Percentiles rank a stretch among this genome's conserved stretches.
Conservation (phyloP, 2,329 filamentous ascomycete genomes). For the Lizonia empirigonia region DNA sequence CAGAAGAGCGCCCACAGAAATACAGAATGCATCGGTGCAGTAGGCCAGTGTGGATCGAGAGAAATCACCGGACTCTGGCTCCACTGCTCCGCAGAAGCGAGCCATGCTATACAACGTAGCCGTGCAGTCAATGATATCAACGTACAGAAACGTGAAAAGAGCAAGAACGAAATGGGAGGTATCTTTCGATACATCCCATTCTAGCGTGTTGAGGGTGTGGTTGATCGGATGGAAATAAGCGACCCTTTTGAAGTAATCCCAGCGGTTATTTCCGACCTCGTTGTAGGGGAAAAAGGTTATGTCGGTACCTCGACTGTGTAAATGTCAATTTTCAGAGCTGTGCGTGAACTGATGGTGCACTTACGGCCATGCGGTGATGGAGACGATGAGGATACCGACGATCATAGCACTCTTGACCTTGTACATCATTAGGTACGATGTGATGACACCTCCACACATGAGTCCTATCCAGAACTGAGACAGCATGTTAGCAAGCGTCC, state of each 20-base stretch:
- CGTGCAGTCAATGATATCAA: slow-evolving; percentile 87
- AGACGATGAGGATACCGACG: slow-evolving; percentile 78
- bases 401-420: slow-evolving; percentile 87
- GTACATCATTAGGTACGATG: slow-evolving; percentile 80
- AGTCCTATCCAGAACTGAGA: slow-evolving; percentile 79
- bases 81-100: slow-evolving; percentile 78
- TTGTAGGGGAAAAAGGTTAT: slow-evolving; percentile 83
- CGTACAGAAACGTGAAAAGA: slow-evolving; percentile 87
- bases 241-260: slow-evolving; percentile 86
- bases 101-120: slow-evolving; percentile 91
- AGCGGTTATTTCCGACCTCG: slow-evolving; percentile 67
- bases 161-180: slow-evolving; percentile 79
- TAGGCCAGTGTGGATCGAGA: slow-evolving; percentile 85
- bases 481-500: slow-evolving; percentile 10
- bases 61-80: slow-evolving; percentile 82
- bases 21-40: slow-evolving; percentile 79
- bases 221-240: slow-evolving; percentile 79
- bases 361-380: slow-evolving; percentile 83
- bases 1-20: slow-evolving; percentile 79
- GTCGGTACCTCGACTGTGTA: slow-evolving; percentile 62
- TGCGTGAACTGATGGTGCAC: slow-evolving; percentile 11
- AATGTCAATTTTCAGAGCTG: slow-evolving; percentile 22
- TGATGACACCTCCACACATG: slow-evolving; percentile 81
- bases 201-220: slow-evolving; percentile 70
- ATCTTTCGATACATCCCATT: slow-evolving; percentile 72